A percentile compares a stretch with the other conserved stretches of the same genome.
These are phyloP conservation scores for Claviceps quebecensis DNA, from an alignment of 2,329 filamentous ascomycete species.

Conservation along the genomic window DNA sequence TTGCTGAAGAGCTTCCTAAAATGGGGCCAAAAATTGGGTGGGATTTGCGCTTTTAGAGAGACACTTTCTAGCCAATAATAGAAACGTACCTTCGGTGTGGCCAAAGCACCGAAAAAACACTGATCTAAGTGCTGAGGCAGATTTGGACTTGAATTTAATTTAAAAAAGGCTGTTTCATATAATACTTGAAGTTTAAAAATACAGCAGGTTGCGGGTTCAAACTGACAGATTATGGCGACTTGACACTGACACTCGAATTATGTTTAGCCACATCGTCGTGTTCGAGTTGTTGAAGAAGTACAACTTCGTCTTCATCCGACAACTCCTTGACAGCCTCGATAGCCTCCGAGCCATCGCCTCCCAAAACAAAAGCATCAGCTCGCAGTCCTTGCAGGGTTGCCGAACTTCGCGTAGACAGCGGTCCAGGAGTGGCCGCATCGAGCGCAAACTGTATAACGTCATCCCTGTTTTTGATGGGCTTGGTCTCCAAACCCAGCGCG, in stretches of 20 bases:
- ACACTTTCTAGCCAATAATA: neutral
- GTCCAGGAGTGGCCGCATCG: slow-evolving; percentile 27
- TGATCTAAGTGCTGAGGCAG: neutral
- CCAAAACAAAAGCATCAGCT: slow-evolving; percentile 32
- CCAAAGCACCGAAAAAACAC: too few relatives aligned
- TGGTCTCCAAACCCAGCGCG: slow-evolving; percentile 44
- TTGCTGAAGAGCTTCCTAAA: slow-evolving; percentile 82
- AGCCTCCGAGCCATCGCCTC: slow-evolving; percentile 24
- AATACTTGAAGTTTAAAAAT: neutral
- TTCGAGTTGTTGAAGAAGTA: slow-evolving; percentile 20
- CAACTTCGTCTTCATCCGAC: slow-evolving; percentile 24
- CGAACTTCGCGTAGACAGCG: slow-evolving; percentile 21
- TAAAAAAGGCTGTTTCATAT: neutral
- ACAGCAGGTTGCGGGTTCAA: neutral
- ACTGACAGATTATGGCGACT: neutral
- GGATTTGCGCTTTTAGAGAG: slow-evolving; percentile 46
- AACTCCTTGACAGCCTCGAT: slow-evolving; percentile 26
- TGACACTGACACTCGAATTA: neutral
- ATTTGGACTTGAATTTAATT: neutral
- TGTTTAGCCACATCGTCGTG: slow-evolving; percentile 8
- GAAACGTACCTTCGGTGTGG: too few relatives aligned
- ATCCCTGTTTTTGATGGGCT: slow-evolving; percentile 21
- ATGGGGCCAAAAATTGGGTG: slow-evolving; percentile 78
- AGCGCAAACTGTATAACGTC: slow-evolving; percentile 26
- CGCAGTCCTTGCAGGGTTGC: slow-evolving; percentile 25